A percentile compares a stretch with the other conserved stretches of the same genome.
These are phyloP conservation scores for Hygrocybe coccinea DNA, from an alignment of 768 basidiomycete species.

Conservation along the genomic window DNA sequence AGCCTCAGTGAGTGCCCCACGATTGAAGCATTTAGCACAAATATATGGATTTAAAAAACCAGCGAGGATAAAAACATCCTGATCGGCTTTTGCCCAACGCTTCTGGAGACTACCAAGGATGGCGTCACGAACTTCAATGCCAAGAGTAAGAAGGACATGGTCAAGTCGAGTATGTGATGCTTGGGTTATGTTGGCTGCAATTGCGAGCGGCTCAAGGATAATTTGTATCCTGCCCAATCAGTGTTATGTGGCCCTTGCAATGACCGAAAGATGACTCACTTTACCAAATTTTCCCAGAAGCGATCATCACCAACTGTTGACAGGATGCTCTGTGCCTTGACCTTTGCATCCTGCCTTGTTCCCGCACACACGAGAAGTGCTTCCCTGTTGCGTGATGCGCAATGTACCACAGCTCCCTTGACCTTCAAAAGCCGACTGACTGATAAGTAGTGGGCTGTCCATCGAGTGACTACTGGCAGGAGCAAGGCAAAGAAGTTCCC, in stretches of 20 bases:
- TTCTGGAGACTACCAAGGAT: constrained; percentile 24
- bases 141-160: constrained; percentile 29
- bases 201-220: constrained; percentile 28
- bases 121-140: constrained; percentile 18
- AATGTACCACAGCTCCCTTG: too few relatives aligned
- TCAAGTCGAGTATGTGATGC: constrained; percentile 25
- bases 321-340: not conserved
- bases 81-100: constrained; percentile 19
- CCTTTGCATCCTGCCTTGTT: not conserved
- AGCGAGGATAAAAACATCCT: constrained; percentile 22
- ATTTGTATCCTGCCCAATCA: constrained; percentile 25
- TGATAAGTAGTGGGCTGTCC: too few relatives aligned
- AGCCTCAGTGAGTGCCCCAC: not conserved
- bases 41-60: constrained; percentile 24
- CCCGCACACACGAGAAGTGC: not conserved
- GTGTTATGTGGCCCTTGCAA: too few relatives aligned
- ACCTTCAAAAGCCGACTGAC: too few relatives aligned
- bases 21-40: not conserved
- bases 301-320: constrained; percentile 8
- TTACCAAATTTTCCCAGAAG: constrained; percentile 25
- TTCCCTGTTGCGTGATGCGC: too few relatives aligned
- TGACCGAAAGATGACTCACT: constrained; percentile 14
- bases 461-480: too few relatives aligned
- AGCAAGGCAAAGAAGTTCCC: too few relatives aligned
- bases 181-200: constrained; percentile 28